Conservation (phyloP, 176 grass and related monocot genomes). For the Oryza brachyantha region DNA sequence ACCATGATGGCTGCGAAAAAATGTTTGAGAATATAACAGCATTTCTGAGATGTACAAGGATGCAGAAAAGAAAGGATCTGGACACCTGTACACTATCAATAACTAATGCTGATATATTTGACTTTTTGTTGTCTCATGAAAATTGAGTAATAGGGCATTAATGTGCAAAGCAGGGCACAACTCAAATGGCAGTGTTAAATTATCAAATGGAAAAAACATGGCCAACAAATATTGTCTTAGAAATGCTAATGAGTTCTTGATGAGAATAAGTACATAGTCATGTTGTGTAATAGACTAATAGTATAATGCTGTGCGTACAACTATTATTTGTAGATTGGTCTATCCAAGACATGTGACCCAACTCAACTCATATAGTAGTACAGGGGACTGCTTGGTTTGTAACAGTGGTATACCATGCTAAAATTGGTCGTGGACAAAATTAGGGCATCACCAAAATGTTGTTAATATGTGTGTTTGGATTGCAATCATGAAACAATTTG, state of each 20-base stretch:
- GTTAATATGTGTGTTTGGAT: not conserved
- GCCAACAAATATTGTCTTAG: not conserved
- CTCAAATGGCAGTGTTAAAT: not conserved
- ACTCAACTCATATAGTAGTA: not conserved
- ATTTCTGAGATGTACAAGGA: not conserved
- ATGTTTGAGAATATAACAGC: constrained; percentile 1
- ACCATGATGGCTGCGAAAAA: constrained; percentile 12
- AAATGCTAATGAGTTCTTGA: not conserved
- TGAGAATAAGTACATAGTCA: not conserved
- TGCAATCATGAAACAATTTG: too few species aligned
- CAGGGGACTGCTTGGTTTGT: too few species aligned
- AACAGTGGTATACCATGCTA: not conserved
- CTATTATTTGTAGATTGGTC: not conserved
- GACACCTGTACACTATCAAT: not conserved
- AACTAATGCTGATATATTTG: not conserved
- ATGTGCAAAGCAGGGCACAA: not conserved
- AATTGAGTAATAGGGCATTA: not conserved
- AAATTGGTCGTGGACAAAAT: not conserved
- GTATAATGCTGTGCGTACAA: not conserved
- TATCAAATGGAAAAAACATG: not conserved
- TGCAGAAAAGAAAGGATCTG: not conserved
- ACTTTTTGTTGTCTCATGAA: not conserved
- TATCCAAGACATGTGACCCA: not conserved
- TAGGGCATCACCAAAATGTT: not conserved
- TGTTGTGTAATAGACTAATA: not conserved